These are phyloP conservation scores for Talaromyces sp. DNA, from an alignment of 2,329 filamentous ascomycete species.

Conservation along the genomic window DNA sequence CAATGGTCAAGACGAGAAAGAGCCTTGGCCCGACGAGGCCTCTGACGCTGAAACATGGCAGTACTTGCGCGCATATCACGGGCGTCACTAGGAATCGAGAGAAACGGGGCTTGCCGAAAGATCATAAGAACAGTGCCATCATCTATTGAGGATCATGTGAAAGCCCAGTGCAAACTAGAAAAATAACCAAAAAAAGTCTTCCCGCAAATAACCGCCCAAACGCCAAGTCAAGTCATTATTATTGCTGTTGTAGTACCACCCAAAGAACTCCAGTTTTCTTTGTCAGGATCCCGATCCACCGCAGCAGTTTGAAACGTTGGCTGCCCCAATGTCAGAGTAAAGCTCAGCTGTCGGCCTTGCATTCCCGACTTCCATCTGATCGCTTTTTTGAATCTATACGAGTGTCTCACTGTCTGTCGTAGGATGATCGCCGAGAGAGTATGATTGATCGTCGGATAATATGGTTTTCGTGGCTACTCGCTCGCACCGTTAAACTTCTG, in stretches of 20 bases:
- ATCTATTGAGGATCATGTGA: background rate
- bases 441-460: background rate
- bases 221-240: background rate
- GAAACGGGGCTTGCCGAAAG: background rate
- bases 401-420: no score
- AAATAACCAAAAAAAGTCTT: background rate
- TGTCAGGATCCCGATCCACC: background rate
- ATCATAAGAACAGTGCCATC: background rate
- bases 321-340: background rate
- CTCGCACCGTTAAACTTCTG: constrained; percentile 57
- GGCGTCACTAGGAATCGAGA: background rate
- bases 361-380: background rate
- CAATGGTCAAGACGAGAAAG: background rate
- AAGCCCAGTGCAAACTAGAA: background rate
- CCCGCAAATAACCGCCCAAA: background rate
- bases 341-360: background rate
- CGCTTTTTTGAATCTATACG: background rate
- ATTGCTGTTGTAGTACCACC: background rate
- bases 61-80: background rate
- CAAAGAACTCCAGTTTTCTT: background rate
- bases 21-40: background rate
- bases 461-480: background rate
- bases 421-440: background rate
- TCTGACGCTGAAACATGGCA: background rate
- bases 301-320: background rate